Evolutionary conservation across 495 filamentous ascomycete species (phyloP).

Genomic region (Neurospora tetraspora): DNA sequence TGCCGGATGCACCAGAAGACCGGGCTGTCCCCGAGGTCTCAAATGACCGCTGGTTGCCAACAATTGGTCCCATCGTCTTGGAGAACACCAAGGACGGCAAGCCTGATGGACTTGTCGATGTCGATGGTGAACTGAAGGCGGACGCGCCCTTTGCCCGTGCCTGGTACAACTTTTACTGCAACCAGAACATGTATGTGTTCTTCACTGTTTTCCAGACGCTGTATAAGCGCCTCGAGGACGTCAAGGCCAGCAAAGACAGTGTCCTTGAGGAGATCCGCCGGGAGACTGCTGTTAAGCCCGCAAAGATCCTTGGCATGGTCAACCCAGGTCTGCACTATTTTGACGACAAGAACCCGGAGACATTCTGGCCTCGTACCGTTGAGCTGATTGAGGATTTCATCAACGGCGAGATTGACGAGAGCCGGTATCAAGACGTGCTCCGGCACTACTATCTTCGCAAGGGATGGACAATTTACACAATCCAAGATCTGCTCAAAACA

Average conservation of each 20-base stretch:
- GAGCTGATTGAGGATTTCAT: conserved; percentile 77
- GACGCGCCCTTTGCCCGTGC: conserved; percentile 73
- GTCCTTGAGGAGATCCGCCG: conserved; percentile 64
- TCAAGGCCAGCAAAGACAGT: conserved; percentile 66
- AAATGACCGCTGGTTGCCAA: conserved; percentile 45
- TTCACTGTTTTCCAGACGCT: conserved; percentile 83
- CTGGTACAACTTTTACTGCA: conserved; percentile 78
- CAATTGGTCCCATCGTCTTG: conserved; percentile 36
- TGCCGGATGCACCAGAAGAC: conserved; percentile 42
- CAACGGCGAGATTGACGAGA: conserved; percentile 67
- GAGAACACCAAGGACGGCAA: conserved; percentile 27
- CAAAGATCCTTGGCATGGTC: conserved; percentile 64
- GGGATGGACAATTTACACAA: conserved; percentile 84
- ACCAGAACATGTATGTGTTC: conserved; percentile 84
- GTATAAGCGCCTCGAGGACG: conserved; percentile 68
- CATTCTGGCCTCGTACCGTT: conserved; percentile 45
- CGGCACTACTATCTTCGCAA: conserved; percentile 78
- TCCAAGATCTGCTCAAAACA: conserved; percentile 71
- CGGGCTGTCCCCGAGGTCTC: conserved; percentile 37
- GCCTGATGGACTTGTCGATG: conserved; percentile 28
- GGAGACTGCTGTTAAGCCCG: conserved; percentile 61
- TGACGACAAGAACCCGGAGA: conserved; percentile 29
- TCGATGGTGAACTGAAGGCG: conserved; percentile 55
- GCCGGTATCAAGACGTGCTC: conserved; percentile 76
- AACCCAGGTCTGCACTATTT: conserved; percentile 39